Evolutionary conservation across 1,284 basidiomycete genomes (phyloP).

Genomic region (Tilletia horrida): DNA sequence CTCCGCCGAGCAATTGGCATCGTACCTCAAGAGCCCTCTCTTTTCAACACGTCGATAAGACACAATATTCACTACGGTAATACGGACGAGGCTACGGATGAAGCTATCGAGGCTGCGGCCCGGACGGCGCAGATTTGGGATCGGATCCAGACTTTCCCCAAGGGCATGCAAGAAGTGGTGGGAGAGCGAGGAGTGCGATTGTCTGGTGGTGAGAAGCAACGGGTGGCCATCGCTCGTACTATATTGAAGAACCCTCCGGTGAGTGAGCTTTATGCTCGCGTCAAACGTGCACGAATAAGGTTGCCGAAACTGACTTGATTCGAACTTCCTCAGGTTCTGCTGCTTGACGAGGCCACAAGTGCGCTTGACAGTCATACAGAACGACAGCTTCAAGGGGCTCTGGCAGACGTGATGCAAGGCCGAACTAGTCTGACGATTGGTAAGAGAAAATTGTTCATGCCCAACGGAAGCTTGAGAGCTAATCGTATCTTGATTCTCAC

Average conservation of each 20-base stretch:
- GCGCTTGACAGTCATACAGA: constrained; percentile 56
- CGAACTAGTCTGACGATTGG: constrained; percentile 49
- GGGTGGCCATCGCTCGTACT: constrained; percentile 80
- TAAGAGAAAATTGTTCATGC: too few relatives aligned
- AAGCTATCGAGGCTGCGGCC: constrained; percentile 44
- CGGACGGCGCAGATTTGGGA: constrained; percentile 53
- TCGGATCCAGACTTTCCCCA: constrained; percentile 64
- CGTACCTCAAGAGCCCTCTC: constrained; percentile 57
- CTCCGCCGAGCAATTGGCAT: constrained; percentile 74
- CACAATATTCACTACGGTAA: constrained; percentile 51
- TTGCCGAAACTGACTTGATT: not conserved
- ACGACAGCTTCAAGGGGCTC: constrained; percentile 46
- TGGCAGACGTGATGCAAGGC: constrained; percentile 50
- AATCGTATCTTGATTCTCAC: not conserved
- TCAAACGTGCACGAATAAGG: not conserved
- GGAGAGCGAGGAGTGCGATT: constrained; percentile 78
- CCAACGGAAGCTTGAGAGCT: too few relatives aligned
- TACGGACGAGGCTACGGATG: constrained; percentile 38
- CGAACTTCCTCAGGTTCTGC: constrained; percentile 59
- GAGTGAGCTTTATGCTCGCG: not conserved
- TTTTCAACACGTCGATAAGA: constrained; percentile 74
- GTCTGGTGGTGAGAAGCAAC: constrained; percentile 67
- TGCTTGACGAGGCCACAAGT: constrained; percentile 75
- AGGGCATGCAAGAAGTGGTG: constrained; percentile 71
- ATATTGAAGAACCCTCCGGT: constrained; percentile 71